phyloP scores from a whole-genome alignment of 176 grass and related monocot genomes.

The Bromus sterilis region DNA sequence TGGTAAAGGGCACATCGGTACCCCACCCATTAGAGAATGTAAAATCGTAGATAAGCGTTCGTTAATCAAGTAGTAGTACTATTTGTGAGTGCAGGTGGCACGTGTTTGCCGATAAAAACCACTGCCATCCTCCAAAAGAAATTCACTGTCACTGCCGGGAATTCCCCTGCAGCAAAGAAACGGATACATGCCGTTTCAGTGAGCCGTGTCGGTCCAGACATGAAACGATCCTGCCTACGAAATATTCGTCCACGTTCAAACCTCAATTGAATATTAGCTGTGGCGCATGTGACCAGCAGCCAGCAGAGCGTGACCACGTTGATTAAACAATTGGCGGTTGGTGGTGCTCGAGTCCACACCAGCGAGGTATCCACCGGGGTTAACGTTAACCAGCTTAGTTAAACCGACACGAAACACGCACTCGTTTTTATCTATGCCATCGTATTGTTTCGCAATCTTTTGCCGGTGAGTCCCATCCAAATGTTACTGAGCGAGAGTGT shows the following conservation, averaged over 20 bases:
- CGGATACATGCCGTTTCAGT: neutral
- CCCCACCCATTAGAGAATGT: neutral
- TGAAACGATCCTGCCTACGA: neutral
- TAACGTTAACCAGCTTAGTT: neutral
- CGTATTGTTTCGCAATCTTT: too few species aligned
- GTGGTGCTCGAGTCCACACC: neutral
- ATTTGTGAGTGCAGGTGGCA: neutral
- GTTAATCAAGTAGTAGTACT: neutral
- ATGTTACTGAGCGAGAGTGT: too few species aligned
- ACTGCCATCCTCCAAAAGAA: neutral
- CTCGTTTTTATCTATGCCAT: neutral
- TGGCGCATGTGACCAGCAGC: slow-evolving; percentile 1
- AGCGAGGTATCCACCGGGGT: neutral
- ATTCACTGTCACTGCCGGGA: neutral
- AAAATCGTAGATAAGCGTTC: neutral
- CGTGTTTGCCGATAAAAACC: neutral
- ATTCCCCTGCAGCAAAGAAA: neutral
- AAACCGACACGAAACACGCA: neutral
- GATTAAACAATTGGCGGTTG: neutral
- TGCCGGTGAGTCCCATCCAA: too few species aligned
- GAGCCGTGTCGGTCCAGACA: neutral
- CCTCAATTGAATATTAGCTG: neutral
- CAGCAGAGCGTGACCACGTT: neutral
- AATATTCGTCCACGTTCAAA: neutral
- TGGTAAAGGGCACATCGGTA: neutral